Evolutionary conservation across 1,284 basidiomycete species (phyloP).

Genomic region (Ceratobasidium sp.): DNA sequence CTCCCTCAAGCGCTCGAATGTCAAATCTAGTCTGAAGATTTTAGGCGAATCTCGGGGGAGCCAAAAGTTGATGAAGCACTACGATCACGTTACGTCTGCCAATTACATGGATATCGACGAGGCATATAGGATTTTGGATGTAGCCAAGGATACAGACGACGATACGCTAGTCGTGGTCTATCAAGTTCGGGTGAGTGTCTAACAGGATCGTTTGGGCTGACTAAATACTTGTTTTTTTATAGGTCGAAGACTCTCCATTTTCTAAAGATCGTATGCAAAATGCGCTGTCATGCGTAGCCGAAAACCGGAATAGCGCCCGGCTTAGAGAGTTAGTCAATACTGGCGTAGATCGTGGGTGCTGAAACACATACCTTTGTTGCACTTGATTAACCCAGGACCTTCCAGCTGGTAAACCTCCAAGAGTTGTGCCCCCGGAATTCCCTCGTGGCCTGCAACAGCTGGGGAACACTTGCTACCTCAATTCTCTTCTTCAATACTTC

Average conservation of each 20-base stretch:
- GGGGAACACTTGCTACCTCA: slow-evolving; percentile 94
- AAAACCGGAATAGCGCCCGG: slow-evolving; percentile 79
- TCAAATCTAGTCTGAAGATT: slow-evolving; percentile 49
- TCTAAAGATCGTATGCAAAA: slow-evolving; percentile 55
- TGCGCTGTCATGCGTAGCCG: slow-evolving; percentile 63
- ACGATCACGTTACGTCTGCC: slow-evolving; percentile 64
- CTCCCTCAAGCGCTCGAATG: slow-evolving; percentile 35
- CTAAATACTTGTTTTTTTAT: slow-evolving; percentile 46
- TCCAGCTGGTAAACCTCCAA: slow-evolving; percentile 72
- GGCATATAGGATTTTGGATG: slow-evolving; percentile 81
- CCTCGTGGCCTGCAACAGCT: slow-evolving; percentile 93
- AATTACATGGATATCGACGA: slow-evolving; percentile 76
- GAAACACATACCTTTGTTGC: slow-evolving; percentile 33
- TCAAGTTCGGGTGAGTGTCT: slow-evolving; percentile 73
- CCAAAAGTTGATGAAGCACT: slow-evolving; percentile 62
- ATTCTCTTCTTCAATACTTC: slow-evolving; percentile 93
- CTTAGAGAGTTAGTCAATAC: slow-evolving; percentile 75
- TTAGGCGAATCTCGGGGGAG: slow-evolving; percentile 69
- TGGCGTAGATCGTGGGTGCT: slow-evolving; percentile 77
- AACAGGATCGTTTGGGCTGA: not conserved
- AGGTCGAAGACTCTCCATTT: slow-evolving; percentile 73
- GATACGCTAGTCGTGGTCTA: slow-evolving; percentile 81
- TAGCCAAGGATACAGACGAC: slow-evolving; percentile 80
- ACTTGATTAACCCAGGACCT: slow-evolving; percentile 15
- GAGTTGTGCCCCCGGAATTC: slow-evolving; percentile 70